Percentiles rank a stretch among this genome's conserved stretches.
Evolutionary conservation across 1,139 yeast genomes (phyloP).

Genomic region (Kluyveromyces marxianus): DNA sequence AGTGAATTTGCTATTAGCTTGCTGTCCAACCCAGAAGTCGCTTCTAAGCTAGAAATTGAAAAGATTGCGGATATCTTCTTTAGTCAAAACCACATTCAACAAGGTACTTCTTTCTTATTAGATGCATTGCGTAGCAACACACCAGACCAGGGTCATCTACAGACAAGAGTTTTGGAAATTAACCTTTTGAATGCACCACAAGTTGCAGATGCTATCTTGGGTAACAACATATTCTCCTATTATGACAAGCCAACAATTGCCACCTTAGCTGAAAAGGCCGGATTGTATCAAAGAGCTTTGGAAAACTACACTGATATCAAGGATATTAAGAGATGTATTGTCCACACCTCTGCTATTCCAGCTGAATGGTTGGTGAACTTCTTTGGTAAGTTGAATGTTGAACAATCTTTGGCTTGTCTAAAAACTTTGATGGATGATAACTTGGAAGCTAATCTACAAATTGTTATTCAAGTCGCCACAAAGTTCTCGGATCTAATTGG

Average conservation of each 20-base stretch:
- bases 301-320: conserved; percentile 92
- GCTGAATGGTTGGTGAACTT: conserved; percentile 89
- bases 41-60: conserved; percentile 69
- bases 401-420: conserved; percentile 83
- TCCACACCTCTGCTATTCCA: conserved; percentile 79
- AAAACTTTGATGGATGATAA: conserved; percentile 78
- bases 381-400: conserved; percentile 91
- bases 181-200: conserved; percentile 95
- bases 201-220: conserved; percentile 97
- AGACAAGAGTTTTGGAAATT: conserved; percentile 88
- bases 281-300: conserved; percentile 86
- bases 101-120: conserved; percentile 95
- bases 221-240: conserved; percentile 92
- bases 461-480: conserved; percentile 93
- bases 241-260: conserved; percentile 94
- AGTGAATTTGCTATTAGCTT: conserved; percentile 93
- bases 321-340: conserved; percentile 91
- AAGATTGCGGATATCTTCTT: conserved; percentile 89
- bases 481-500: conserved; percentile 94
- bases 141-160: conserved; percentile 94
- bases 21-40: conserved; percentile 52
- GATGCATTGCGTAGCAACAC: conserved; percentile 93
- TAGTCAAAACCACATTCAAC: conserved; percentile 90
- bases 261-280: conserved; percentile 86
- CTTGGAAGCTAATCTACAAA: conserved; percentile 82